Evolutionary conservation across 768 basidiomycete genomes (phyloP).

Genomic region (Collybia nuda): DNA sequence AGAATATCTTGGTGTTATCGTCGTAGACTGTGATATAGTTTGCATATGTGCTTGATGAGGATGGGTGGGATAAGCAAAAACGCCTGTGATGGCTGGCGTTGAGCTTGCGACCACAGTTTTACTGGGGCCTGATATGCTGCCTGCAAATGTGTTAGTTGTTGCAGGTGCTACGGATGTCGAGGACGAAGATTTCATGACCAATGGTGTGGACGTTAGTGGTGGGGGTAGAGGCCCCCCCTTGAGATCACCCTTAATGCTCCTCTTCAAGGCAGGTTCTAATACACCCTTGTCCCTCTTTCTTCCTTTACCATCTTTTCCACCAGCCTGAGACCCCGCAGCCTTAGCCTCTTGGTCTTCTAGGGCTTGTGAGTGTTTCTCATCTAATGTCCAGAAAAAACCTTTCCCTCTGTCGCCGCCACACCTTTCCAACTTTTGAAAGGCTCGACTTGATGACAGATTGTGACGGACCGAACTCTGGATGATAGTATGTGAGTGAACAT

Average conservation of each 20-base stretch:
- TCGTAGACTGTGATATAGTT: conserved; percentile 21
- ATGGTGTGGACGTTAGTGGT: conserved; percentile 65
- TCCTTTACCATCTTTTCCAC: conserved; percentile 31
- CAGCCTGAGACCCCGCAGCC: conserved; percentile 24
- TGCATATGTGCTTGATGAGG: conserved; percentile 23
- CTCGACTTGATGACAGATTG: conserved; percentile 89
- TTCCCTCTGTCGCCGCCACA: conserved; percentile 86
- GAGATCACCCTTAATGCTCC: conserved; percentile 64
- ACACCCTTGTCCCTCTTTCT: conserved; percentile 63
- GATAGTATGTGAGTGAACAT: conserved; percentile 7
- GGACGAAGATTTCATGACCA: conserved; percentile 42
- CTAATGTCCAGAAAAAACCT: conserved; percentile 92
- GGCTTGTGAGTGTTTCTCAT: conserved; percentile 65
- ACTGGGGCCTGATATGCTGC: conserved; percentile 19
- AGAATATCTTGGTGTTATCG: conserved; percentile 25
- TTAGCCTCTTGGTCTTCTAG: conserved; percentile 73
- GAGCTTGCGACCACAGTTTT: conserved; percentile 15
- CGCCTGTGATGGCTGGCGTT: conserved; percentile 34
- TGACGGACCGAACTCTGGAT: conserved; percentile 88
- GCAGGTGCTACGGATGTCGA: conserved; percentile 20
- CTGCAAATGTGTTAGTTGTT: conserved; percentile 15
- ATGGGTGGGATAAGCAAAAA: conserved; percentile 40
- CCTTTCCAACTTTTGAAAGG: conserved; percentile 89
- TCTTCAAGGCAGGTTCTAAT: conserved; percentile 65
- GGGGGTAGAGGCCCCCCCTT: conserved; percentile 64